Evolutionary conservation across 176 grass and related monocot genomes (phyloP), one percentile per base, ranked within the genome.

Genomic region (Echinochloa phyllopogon): DNA sequence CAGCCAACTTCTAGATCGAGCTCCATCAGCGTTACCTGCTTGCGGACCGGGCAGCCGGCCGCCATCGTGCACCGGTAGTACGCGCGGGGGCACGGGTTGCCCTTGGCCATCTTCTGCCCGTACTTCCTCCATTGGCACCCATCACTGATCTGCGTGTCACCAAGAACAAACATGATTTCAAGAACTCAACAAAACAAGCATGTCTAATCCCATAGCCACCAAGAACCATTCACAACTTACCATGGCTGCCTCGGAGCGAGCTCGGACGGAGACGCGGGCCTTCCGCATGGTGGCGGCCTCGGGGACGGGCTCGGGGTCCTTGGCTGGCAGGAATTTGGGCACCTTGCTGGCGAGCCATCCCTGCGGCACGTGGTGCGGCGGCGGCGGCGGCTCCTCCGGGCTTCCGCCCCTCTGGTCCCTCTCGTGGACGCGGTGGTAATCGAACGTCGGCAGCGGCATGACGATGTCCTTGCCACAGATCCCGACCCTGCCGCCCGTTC

Each of bases 111-210:
- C 87, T 97, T 97, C 84, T 97, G 90, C 63, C 95, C 95, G 57
- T 97, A 94, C 80, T 97, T 97, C 71, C 92, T 94, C 95, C 95
- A 94, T 77, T 94, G 92, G 76, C 95, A 97, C 10, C 95, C 95
- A 79, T 97, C 95, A 55, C 87, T 92, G 69, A 97, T 97, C 92
- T 97, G 80, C 76, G 72, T 50, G 23, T 38, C 37, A 77, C 16
- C 3, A 52, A 29, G n/a, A 80, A 62, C 17, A 75, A 59, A 37
- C 11, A 16, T 33, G 29, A 33, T 59, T 13, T 38, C 50, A 61
- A 15, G 0, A 44, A 3, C 36, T 87, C 33, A 80, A 33, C 21
- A 45, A 49, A 53, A 53, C 17, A 74, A 20, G 27, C 53, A 2
- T 61, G 15, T 4, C 38, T 79, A 7, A 21, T 24, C 8, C 8